phyloP scores from a whole-genome alignment of 495 filamentous ascomycete species.

The Talaromyces stipitatus region DNA sequence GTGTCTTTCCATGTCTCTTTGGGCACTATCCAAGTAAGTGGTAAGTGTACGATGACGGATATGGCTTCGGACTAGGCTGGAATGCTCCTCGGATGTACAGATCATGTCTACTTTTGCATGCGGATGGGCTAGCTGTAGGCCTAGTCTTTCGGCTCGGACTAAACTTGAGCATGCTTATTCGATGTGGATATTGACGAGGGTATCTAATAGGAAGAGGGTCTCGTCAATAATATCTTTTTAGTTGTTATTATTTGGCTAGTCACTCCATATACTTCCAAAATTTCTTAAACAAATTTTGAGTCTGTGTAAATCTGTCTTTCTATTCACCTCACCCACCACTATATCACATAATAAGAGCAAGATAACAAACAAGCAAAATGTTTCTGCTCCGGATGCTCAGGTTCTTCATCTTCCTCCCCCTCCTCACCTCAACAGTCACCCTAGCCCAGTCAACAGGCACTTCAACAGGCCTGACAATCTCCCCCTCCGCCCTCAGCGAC shows the following conservation, averaged over 20 bases:
- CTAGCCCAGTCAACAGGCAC: slow-evolving; percentile 26
- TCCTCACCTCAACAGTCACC: slow-evolving; percentile 12
- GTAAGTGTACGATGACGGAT: background rate
- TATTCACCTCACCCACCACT: background rate
- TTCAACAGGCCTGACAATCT: slow-evolving; percentile 22
- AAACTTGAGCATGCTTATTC: background rate
- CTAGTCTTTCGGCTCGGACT: background rate
- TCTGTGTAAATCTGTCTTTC: background rate
- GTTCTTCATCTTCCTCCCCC: slow-evolving; percentile 20
- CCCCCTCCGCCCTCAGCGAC: slow-evolving; percentile 16
- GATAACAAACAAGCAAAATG: slow-evolving; percentile 14
- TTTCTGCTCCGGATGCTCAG: slow-evolving; percentile 18
- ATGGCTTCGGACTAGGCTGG: background rate
- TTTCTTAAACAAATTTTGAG: background rate
- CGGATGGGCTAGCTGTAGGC: background rate
- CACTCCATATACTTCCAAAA: no score
- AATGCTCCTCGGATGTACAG: background rate
- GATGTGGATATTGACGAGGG: background rate
- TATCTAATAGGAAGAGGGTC: background rate
- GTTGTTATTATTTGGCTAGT: background rate
- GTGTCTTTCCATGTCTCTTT: background rate
- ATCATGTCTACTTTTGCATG: background rate
- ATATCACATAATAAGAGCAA: no score
- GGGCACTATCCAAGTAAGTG: no score
- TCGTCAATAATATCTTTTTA: background rate